Evolutionary conservation across 805 yeast species (phyloP), one percentile per base, ranked within the genome.

Genomic region (Schwanniomyces polymorphus): DNA sequence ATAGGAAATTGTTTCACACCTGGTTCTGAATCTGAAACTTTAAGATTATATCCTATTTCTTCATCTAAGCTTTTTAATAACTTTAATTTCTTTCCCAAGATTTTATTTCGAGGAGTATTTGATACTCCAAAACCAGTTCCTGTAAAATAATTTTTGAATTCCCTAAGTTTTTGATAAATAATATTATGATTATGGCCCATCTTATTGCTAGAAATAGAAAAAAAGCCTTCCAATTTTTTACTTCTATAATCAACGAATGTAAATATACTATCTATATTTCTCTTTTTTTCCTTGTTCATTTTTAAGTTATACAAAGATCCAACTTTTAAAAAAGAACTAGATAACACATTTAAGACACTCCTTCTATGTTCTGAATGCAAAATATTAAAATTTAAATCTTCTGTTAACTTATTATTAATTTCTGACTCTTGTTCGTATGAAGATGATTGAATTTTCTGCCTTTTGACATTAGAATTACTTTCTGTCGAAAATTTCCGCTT

Each of bases 281-380:
- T 38, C 16, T 12, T 25, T 33, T 29, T 34, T 10, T 44, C 41
- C 18, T 34, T 40, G 10, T 35, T 26, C 25, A 9, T 46, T 21
- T 28, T 41, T 41, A 46, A 43, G 18, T 48, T 47, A 47, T 58
- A 63, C 14, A 59, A 42, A 12, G 67, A 52, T 1, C 72, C 72
- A 2, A 54, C 45, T 23, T 54, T 52, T 35, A 68, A 52, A 38
- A 45, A 57, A 2, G 68, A 59, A 35, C 54, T 53, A 21, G 46
- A 54, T 14, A 56, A 53, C 1, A 58, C 51, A 41, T 58, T 51
- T 42, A 64, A 44, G 10, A 64, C 56, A 2, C 42, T 44, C 16
- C 54, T 51, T 33, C 54, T 55, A 28, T 61, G 54, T 3, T 34
- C 37, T 23, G 14, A 12, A 5, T 48, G 18, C 16, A 52, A 41